Evolutionary conservation across 2,329 filamentous ascomycete species (phyloP).

Genomic region (Aspergillus sp.): DNA sequence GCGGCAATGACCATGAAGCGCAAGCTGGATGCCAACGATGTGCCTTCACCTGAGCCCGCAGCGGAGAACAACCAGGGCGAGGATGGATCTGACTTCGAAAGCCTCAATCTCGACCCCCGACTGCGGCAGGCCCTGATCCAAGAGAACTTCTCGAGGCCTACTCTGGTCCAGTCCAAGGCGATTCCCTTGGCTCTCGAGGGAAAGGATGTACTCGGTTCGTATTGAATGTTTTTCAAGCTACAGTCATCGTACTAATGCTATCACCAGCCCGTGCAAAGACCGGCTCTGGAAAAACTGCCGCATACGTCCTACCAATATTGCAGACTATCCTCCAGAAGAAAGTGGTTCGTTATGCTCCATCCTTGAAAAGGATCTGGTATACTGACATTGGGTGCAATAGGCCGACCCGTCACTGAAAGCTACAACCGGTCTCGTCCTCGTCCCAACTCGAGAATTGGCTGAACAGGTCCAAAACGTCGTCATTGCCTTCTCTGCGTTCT

Average conservation of each 20-base stretch:
- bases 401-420: constrained; percentile 30
- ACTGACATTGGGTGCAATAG: constrained; percentile 12
- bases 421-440: constrained; percentile 75
- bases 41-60: constrained; percentile 30
- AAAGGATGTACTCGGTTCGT: constrained; percentile 64
- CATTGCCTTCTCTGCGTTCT: constrained; percentile 68
- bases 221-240: not conserved
- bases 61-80: constrained; percentile 14
- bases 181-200: constrained; percentile 83
- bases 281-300: constrained; percentile 94
- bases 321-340: constrained; percentile 76
- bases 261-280: constrained; percentile 73
- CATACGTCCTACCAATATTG: constrained; percentile 83
- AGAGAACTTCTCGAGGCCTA: constrained; percentile 76
- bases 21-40: constrained; percentile 40
- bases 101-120: constrained; percentile 72
- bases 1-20: constrained; percentile 36
- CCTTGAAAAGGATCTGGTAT: not conserved
- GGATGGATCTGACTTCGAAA: constrained; percentile 55
- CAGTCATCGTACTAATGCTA: constrained; percentile 10
- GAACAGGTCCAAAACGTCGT: constrained; percentile 78
- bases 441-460: constrained; percentile 88
- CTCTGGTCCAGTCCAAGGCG: constrained; percentile 75
- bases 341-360: constrained; percentile 36
- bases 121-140: constrained; percentile 77